Evolutionary conservation across 805 yeast genomes (phyloP).

Genomic region (Metschnikowia koreensis): DNA sequence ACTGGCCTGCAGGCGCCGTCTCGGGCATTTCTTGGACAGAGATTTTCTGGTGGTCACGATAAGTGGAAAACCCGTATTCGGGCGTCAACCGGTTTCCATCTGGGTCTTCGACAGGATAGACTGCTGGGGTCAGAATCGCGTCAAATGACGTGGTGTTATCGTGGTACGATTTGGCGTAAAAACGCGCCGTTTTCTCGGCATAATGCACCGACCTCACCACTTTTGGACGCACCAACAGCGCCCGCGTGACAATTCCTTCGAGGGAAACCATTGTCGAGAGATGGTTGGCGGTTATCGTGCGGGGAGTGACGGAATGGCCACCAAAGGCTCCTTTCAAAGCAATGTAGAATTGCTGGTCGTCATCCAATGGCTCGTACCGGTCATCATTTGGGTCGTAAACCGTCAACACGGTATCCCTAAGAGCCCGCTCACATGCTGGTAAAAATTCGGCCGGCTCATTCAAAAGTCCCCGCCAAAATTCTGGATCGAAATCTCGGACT

Average conservation of each 20-base stretch:
- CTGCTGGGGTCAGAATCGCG: conserved; percentile 77
- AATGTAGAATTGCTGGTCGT: conserved; percentile 64
- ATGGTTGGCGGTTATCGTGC: conserved; percentile 75
- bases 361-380: conserved; percentile 51
- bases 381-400: conserved; percentile 63
- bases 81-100: conserved; percentile 86
- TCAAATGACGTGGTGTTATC: conserved; percentile 91
- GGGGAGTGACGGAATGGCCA: conserved; percentile 78
- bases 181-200: conserved; percentile 77
- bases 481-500: conserved; percentile 75
- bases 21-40: conserved; percentile 98
- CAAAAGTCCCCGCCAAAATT: conserved; percentile 74
- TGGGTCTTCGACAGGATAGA: conserved; percentile 89
- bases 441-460: conserved; percentile 77
- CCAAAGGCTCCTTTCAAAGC: conserved; percentile 93
- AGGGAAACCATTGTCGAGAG: conserved; percentile 81
- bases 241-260: conserved; percentile 94
- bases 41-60: conserved; percentile 89
- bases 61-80: conserved; percentile 90
- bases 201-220: conserved; percentile 89
- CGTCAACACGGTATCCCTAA: conserved; percentile 74
- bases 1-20: conserved; percentile 95
- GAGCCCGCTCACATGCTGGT: conserved; percentile 87
- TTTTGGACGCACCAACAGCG: conserved; percentile 91
- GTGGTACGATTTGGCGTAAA: conserved; percentile 87